Evolutionary conservation across 2,329 filamentous ascomycete genomes (phyloP), one percentile per base, ranked within the genome.

Genomic region (Aspergillus awamori): DNA sequence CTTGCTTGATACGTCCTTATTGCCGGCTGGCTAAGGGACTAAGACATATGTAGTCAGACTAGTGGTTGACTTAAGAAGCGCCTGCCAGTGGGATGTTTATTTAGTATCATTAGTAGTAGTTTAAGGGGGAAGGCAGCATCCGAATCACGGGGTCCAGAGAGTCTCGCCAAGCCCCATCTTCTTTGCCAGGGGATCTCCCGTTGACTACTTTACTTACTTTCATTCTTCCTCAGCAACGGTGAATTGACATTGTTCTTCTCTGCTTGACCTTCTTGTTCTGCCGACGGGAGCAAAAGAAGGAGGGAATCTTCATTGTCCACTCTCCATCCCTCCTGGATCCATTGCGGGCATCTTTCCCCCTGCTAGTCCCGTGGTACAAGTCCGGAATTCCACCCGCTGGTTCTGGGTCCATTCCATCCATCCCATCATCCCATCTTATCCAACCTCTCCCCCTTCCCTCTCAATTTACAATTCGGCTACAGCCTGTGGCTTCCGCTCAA

Each of bases 371-470:
- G 38, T 52, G 54, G 49, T 60, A 59, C 53, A 30, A 56, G 30
- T 15, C 56, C 60, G 56, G 56, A 65, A 63, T 65, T 64, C 55
- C 55, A 56, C 56, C 57, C 51, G 58, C 51, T 58, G 55, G 30
- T 51, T 58, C 47, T 55, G 56, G 54, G 39, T 58, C 45, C 48
- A 48, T 56, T 59, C 28, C 57, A 63, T n/a, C 30, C 33, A 63
- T n/a, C 30, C 33, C 33, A 36, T 36, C 43, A 48, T 33, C 38
- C 52, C 54, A 36, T 33, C 45, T 49, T 41, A 56, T 60, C 54
- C 51, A 55, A 49, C 33, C 57, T 49, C 58, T 61, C 39, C 38
- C 54, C 36, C 36, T 58, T 57, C 57, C 28, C 51, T 41, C 45
- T 38, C 39, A 56, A 47, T 56, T 56, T 30, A 17, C 43, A 20